phyloP scores from a whole-genome alignment of 192 early-diverging fungal species.

The Mortierella claussenii region DNA sequence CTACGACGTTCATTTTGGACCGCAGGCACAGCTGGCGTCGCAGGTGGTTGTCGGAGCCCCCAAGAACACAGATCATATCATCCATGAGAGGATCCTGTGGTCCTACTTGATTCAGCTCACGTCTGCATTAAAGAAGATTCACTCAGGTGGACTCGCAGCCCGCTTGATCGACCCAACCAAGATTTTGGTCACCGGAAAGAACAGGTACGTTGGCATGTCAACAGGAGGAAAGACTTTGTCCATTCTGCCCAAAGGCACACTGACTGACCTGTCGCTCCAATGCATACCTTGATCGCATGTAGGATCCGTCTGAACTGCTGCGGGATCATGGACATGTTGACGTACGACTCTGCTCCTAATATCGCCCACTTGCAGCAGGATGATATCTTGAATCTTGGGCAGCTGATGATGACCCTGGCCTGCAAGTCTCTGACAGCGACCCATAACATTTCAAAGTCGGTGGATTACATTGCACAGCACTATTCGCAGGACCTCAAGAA shows the following conservation, averaged over 20 bases:
- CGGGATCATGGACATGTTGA: constrained; percentile 77
- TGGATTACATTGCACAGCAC: constrained; percentile 79
- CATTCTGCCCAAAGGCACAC: too few relatives aligned
- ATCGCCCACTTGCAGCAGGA: constrained; percentile 78
- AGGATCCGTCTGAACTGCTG: constrained; percentile 79
- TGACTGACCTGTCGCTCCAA: too few relatives aligned
- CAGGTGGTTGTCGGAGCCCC: constrained; percentile 48
- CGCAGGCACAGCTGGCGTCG: constrained; percentile 57
- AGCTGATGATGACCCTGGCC: constrained; percentile 80
- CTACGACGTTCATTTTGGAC: constrained; percentile 72
- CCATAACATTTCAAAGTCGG: constrained; percentile 77
- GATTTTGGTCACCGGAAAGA: constrained; percentile 86
- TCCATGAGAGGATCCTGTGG: constrained; percentile 82
- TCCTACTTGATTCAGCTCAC: constrained; percentile 83
- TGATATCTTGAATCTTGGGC: constrained; percentile 84
- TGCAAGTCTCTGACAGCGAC: constrained; percentile 76
- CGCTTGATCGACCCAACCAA: constrained; percentile 84
- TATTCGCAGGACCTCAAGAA: constrained; percentile 88
- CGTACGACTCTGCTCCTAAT: constrained; percentile 76
- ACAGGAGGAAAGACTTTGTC: too few relatives aligned
- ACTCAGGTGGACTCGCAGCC: constrained; percentile 82
- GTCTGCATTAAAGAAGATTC: constrained; percentile 84
- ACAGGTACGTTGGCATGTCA: constrained; percentile 77
- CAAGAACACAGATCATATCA: constrained; percentile 44
- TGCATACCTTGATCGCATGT: too few relatives aligned